Conservation (phyloP, 805 yeast genomes). For the Candida fluviatilis region DNA sequence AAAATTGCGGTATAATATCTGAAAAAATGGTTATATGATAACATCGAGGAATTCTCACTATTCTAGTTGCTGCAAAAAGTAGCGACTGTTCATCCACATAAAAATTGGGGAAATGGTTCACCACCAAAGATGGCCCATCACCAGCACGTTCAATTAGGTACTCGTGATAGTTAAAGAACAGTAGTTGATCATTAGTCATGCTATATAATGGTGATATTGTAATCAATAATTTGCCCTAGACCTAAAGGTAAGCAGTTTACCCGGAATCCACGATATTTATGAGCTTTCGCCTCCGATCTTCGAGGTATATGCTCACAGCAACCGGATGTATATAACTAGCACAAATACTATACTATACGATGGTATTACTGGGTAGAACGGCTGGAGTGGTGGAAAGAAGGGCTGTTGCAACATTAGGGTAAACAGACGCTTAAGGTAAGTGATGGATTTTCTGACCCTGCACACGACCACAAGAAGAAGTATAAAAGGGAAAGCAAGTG, state of each 20-base stretch:
- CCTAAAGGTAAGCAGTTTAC: not conserved
- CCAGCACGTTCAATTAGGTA: conserved; percentile 25
- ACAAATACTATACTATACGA: too few relatives aligned
- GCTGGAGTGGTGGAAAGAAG: too few relatives aligned
- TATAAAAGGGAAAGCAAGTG: not conserved
- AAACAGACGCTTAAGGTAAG: too few relatives aligned
- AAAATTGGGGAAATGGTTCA: conserved; percentile 67
- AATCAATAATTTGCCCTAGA: too few relatives aligned
- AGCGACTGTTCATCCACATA: conserved; percentile 32
- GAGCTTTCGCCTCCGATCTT: not conserved
- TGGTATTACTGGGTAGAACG: too few relatives aligned
- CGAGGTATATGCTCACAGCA: too few relatives aligned
- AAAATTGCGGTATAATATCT: conserved; percentile 52
- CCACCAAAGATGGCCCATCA: conserved; percentile 34
- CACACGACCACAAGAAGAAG: too few relatives aligned
- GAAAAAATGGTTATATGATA: conserved; percentile 28
- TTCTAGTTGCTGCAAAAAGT: conserved; percentile 39
- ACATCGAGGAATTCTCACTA: conserved; percentile 62
- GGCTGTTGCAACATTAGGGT: too few relatives aligned
- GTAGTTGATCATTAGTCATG: conserved; percentile 6
- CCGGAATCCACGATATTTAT: not conserved
- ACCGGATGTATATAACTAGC: too few relatives aligned
- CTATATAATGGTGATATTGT: too few relatives aligned
- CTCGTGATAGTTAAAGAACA: conserved; percentile 69
- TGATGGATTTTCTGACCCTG: too few relatives aligned